Base-by-base conservation (phyloP, 129 eudicot species). In the Scalesia atractyloides region DNA sequence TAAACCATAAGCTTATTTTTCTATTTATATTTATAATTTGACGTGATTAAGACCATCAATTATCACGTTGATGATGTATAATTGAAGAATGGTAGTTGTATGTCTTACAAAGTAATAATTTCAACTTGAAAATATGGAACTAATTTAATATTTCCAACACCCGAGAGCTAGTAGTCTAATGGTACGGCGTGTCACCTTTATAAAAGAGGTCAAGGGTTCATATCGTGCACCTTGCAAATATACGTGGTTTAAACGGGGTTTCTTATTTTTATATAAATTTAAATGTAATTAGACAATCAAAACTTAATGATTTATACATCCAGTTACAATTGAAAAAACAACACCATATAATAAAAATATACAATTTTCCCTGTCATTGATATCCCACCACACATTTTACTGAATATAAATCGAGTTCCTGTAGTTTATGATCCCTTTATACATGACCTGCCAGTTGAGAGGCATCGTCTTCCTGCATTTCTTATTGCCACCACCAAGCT, bases 371-470 rank as follows among this genome's bases (percentile, higher is more conserved):
- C 77, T 64, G 51, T 76, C 68, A 72, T 64, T 71, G 66, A 62
- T 53, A 77, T 70, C 59, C 72, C 77, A 78, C 26, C 59, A 66
- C 48, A 41, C 33, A 64, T 43, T 54, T 66, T 43, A 78, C 15
- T 56, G 82, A 34, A 78, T 12, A 71, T 61, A 60, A 64, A 59
- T 36, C 26, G 83, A 69, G 77, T 84, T 84, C 79, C 77, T 86
- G 76, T 71, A 49, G 68, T 84, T 70, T 66, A 91, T 58, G 74
- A 88, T 86, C 76, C 97, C 96, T 84, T 79, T 84, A 65, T 91
- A 91, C 89, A 88, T 76, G 73, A 70, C 88, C 74, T 86, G 91
- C 96, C 97, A 82, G 65, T 91, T 91, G 46, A 81, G 84, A 24
- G 97, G 97, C 90, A 88, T 83, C 5, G 69, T 60, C 49, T 68